These are phyloP conservation scores for Hansfordia pulvinata DNA, from an alignment of 2,329 filamentous ascomycete species.

Conservation along the genomic window DNA sequence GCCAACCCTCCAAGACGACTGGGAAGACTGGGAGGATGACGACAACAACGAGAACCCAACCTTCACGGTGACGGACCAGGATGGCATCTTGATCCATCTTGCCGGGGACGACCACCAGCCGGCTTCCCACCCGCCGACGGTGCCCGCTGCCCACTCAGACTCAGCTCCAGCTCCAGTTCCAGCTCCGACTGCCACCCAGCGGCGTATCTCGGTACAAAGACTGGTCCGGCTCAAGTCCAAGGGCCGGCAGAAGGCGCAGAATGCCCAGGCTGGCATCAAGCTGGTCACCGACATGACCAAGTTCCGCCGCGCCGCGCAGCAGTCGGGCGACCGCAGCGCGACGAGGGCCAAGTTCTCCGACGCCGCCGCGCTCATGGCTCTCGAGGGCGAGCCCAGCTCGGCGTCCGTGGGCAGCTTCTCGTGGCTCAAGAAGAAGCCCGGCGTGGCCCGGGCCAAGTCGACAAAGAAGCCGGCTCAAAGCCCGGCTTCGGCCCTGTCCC, in stretches of 20 bases:
- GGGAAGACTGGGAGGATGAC: slow-evolving; percentile 18
- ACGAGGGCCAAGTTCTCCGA: slow-evolving; percentile 38
- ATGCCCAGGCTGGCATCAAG: slow-evolving; percentile 49
- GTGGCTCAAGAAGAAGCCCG: slow-evolving; percentile 33
- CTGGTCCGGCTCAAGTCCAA: slow-evolving; percentile 40
- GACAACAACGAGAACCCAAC: slow-evolving; percentile 8
- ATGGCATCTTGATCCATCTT: too few relatives aligned
- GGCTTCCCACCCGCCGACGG: too few relatives aligned
- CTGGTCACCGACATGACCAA: slow-evolving; percentile 56
- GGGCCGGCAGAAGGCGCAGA: slow-evolving; percentile 45
- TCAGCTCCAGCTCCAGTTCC: slow-evolving; percentile 5
- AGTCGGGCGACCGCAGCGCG: slow-evolving; percentile 11
- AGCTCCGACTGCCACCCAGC: slow-evolving; percentile 3
- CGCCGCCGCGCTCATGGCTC: slow-evolving; percentile 41
- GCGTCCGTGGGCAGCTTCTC: slow-evolving; percentile 43
- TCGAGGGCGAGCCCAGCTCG: slow-evolving; percentile 41
- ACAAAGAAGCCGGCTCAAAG: slow-evolving; percentile 11
- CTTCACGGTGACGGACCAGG: slow-evolving; percentile 4
- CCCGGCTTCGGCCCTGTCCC: slow-evolving; percentile 40
- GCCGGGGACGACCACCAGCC: too few relatives aligned
- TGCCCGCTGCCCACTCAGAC: too few relatives aligned
- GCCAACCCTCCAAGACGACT: slow-evolving; percentile 11
- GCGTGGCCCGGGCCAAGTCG: slow-evolving; percentile 9
- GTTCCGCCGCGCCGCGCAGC: slow-evolving; percentile 24
- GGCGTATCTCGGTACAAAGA: slow-evolving; percentile 23